Conservation (phyloP, 2,329 filamentous ascomycete species). For the Fusarium sp. region DNA sequence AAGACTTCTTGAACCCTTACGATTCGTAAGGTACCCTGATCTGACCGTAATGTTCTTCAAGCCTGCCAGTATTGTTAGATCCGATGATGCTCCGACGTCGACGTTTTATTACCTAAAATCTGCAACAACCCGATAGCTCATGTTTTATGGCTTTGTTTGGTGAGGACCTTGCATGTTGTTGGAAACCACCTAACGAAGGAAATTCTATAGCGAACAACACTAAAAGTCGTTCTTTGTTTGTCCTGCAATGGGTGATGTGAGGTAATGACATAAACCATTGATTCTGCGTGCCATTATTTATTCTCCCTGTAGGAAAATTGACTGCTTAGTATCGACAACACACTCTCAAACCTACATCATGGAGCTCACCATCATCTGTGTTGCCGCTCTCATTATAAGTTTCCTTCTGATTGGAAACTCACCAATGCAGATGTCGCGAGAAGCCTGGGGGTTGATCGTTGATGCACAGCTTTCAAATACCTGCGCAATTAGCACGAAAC, state of each 20-base stretch:
- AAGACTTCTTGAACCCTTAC: no score
- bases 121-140: no score
- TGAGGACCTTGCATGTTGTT: neutral
- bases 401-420: neutral
- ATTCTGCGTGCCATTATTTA: neutral
- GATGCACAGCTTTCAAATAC: neutral
- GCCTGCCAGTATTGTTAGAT: no score
- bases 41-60: no score
- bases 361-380: neutral
- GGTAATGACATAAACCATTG: neutral
- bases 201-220: neutral
- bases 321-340: neutral
- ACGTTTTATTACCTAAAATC: neutral
- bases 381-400: neutral
- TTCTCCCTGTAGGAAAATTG: neutral
- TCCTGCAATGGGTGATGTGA: neutral
- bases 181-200: neutral
- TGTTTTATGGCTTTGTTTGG: neutral
- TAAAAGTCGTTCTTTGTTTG: neutral
- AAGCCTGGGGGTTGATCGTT: neutral
- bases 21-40: neutral
- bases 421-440: neutral
- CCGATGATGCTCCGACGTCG: neutral
- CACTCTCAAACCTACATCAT: neutral
- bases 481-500: neutral